Evolutionary conservation across 2,329 filamentous ascomycete genomes (phyloP).

Genomic region (Conoideocrella luteorostrata): DNA sequence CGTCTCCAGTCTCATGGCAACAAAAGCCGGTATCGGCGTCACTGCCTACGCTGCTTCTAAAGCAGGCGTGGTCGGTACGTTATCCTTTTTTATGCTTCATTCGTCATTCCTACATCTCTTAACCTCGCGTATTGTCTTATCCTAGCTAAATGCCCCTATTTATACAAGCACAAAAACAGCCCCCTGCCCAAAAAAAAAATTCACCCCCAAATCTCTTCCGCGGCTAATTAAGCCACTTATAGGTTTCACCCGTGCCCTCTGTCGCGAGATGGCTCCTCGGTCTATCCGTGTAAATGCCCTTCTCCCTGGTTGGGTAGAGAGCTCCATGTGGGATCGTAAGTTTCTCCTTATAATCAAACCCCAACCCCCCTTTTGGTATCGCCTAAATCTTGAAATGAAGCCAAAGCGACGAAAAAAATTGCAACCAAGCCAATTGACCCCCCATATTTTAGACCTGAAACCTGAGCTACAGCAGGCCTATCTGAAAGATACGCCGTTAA

Average conservation of each 20-base stretch:
- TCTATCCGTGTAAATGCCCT: constrained; percentile 73
- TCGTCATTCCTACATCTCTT: constrained; percentile 8
- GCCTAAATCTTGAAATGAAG: background rate
- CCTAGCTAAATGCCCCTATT: too few species aligned
- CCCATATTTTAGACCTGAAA: constrained; percentile 26
- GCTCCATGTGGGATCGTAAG: constrained; percentile 70
- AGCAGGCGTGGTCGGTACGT: constrained; percentile 65
- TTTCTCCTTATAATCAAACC: constrained; percentile 13
- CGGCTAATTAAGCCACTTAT: constrained; percentile 11
- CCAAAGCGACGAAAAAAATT: background rate
- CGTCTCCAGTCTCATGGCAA: constrained; percentile 67
- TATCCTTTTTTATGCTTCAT: constrained; percentile 5
- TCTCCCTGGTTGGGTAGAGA: constrained; percentile 76
- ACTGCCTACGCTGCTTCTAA: constrained; percentile 74
- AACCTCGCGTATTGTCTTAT: background rate
- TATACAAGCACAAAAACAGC: too few species aligned
- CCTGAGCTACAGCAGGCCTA: constrained; percentile 30
- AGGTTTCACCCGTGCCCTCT: constrained; percentile 64
- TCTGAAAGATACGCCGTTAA: constrained; percentile 50
- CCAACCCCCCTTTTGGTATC: constrained; percentile 5
- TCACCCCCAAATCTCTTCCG: too few species aligned
- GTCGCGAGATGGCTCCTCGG: constrained; percentile 52
- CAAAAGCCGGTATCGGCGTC: constrained; percentile 62
- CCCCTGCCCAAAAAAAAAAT: too few species aligned
- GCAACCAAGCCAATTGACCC: constrained; percentile 33